These are phyloP conservation scores for Rugosomyces carneus DNA, from an alignment of 1,284 basidiomycete genomes.

Conservation along the genomic window DNA sequence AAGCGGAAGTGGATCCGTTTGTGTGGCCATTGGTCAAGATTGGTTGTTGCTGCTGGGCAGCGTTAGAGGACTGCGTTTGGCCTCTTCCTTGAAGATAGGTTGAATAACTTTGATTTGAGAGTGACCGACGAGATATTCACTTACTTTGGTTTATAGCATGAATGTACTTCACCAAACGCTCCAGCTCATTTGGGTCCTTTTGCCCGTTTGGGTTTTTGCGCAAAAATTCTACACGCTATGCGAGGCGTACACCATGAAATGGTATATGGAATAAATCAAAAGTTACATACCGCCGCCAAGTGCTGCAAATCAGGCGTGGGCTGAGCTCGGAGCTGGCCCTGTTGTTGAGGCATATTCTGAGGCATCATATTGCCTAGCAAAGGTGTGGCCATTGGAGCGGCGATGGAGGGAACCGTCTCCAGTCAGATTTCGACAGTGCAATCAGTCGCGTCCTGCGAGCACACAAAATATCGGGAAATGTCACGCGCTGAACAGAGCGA, in stretches of 20 bases:
- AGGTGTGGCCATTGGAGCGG: constrained; percentile 26
- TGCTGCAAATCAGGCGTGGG: constrained; percentile 30
- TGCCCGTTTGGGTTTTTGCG: constrained; percentile 43
- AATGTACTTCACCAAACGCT: constrained; percentile 39
- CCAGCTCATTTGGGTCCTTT: constrained; percentile 38
- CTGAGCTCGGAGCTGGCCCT: constrained; percentile 21
- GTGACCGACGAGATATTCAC: constrained; percentile 13
- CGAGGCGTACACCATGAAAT: constrained; percentile 7
- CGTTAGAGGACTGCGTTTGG: constrained; percentile 17
- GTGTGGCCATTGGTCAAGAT: constrained; percentile 38
- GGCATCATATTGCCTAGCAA: constrained; percentile 30
- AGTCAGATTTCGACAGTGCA: constrained; percentile 12
- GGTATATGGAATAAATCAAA: constrained; percentile 11
- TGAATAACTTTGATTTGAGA: constrained; percentile 7
- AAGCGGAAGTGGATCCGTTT: constrained; percentile 31
- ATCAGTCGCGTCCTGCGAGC: constrained; percentile 20
- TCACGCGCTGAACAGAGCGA: constrained; percentile 24
- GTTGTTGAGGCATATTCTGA: constrained; percentile 27
- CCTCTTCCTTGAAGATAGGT: constrained; percentile 21
- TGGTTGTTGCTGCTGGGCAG: constrained; percentile 22
- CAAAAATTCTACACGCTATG: constrained; percentile 39
- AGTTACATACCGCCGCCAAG: constrained; percentile 29
- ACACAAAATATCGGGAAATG: constrained; percentile 20
- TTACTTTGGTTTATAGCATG: constrained; percentile 33
- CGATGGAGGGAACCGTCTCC: constrained; percentile 8